Conservation (phyloP, 1,284 basidiomycete species). For the Ganoderma lingzhi region DNA sequence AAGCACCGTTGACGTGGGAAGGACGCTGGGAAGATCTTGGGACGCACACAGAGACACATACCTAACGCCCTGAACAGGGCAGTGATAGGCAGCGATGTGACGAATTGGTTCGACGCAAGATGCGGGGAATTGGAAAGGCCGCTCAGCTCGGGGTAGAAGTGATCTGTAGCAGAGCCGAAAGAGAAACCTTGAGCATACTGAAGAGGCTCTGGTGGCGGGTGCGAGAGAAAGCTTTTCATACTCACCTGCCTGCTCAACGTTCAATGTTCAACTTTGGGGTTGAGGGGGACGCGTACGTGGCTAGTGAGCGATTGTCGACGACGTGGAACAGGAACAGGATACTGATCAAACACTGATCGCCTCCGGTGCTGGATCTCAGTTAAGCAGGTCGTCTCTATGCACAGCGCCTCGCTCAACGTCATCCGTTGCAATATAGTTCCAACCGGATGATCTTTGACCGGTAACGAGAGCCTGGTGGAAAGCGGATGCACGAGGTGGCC, state of each 20-base stretch:
- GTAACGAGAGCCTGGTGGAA: background rate
- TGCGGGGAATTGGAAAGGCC: background rate
- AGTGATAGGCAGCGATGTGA: background rate
- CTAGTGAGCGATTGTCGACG: too few species aligned
- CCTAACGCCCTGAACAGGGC: background rate
- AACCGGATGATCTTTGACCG: background rate
- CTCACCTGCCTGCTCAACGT: background rate
- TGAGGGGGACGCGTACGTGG: too few species aligned
- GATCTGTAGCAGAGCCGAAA: constrained; percentile 1
- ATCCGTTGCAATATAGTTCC: background rate
- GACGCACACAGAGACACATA: background rate
- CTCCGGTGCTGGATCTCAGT: too few species aligned
- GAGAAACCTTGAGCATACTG: background rate
- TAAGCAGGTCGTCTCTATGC: too few species aligned
- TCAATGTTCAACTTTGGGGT: background rate
- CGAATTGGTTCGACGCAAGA: background rate
- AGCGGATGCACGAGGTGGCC: background rate
- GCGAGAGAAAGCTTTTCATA: background rate
- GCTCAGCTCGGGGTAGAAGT: background rate
- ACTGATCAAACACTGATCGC: too few species aligned
- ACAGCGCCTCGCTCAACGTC: background rate
- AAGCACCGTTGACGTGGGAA: background rate
- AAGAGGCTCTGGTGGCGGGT: background rate
- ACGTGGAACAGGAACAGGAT: too few species aligned
- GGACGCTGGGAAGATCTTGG: background rate